These are phyloP conservation scores for Backusella macrospora DNA, from an alignment of 192 early-diverging fungal species.

Conservation along the genomic window DNA sequence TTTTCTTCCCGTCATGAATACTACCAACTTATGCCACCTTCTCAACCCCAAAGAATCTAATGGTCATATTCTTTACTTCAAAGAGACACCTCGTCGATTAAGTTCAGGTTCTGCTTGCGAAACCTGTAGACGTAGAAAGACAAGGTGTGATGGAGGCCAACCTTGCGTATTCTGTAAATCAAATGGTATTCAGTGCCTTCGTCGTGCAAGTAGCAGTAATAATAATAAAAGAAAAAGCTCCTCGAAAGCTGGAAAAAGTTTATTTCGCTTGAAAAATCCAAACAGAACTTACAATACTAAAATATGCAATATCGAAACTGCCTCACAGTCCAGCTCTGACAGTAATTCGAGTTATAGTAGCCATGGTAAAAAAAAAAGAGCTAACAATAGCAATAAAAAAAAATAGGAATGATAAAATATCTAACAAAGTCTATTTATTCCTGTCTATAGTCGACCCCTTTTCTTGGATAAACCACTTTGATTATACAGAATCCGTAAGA, in stretches of 20 bases:
- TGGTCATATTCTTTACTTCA: constrained; percentile 3
- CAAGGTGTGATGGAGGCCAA: constrained; percentile 42
- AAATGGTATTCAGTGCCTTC: constrained; percentile 34
- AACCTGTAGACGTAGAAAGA: constrained; percentile 42
- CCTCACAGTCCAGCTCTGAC: constrained; percentile 1
- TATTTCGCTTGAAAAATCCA: not conserved
- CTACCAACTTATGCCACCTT: constrained; percentile 4
- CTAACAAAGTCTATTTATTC: not conserved
- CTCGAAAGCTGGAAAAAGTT: not conserved
- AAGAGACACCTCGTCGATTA: constrained; percentile 26
- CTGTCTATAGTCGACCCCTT: not conserved
- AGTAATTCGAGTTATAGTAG: not conserved
- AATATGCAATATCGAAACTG: not conserved
- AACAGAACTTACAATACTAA: not conserved
- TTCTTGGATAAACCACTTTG: not conserved
- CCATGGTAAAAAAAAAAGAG: not conserved
- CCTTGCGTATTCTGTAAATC: constrained; percentile 39
- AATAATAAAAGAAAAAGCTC: not conserved
- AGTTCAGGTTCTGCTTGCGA: constrained; percentile 45
- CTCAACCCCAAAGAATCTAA: constrained; percentile 11
- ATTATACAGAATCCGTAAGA: not conserved
- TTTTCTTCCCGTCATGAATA: not conserved
- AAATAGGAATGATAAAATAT: not conserved
- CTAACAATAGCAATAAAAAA: not conserved
- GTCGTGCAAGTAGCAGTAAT: not conserved